Conservation (phyloP, 2,329 filamentous ascomycete genomes). For the Colletotrichum sansevieriae region DNA sequence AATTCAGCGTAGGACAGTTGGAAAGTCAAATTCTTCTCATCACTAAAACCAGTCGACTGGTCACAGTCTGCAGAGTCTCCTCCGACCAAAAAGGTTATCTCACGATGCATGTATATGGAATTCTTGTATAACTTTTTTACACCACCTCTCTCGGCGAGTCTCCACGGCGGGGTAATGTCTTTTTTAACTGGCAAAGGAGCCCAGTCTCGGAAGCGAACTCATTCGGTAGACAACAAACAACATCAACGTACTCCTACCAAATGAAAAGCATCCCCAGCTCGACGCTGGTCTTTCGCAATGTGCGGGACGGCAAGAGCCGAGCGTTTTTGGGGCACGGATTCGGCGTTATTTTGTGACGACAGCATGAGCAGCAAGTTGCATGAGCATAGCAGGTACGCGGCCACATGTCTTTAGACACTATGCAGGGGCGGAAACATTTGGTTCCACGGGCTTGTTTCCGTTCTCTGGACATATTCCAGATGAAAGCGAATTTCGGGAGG, state of each 20-base stretch:
- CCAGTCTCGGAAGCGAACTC: neutral
- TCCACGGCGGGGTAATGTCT: constrained; percentile 27
- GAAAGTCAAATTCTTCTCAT: neutral
- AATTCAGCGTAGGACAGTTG: constrained; percentile 44
- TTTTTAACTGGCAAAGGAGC: constrained; percentile 14
- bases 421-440: constrained; percentile 35
- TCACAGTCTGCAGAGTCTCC: constrained; percentile 9
- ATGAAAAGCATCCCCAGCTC: constrained; percentile 31
- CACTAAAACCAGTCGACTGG: constrained; percentile 21
- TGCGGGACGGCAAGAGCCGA: constrained; percentile 5
- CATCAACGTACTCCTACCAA: neutral
- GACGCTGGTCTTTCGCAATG: constrained; percentile 7
- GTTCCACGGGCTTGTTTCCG: constrained; percentile 33
- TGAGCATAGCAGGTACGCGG: constrained; percentile 44
- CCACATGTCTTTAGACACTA: constrained; percentile 32
- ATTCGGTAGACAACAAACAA: constrained; percentile 12
- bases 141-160: constrained; percentile 29
- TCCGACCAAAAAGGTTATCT: constrained; percentile 40
- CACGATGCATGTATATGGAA: constrained; percentile 54
- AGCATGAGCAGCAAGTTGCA: constrained; percentile 55
- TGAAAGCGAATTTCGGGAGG: constrained; percentile 34
- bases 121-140: constrained; percentile 53
- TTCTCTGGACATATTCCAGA: constrained; percentile 42
- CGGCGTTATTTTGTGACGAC: constrained; percentile 50
- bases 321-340: constrained; percentile 42